Evolutionary conservation across 495 filamentous ascomycete genomes (phyloP), one percentile per base, ranked within the genome.

Genomic region (Staphylotrichum tortipilum): DNA sequence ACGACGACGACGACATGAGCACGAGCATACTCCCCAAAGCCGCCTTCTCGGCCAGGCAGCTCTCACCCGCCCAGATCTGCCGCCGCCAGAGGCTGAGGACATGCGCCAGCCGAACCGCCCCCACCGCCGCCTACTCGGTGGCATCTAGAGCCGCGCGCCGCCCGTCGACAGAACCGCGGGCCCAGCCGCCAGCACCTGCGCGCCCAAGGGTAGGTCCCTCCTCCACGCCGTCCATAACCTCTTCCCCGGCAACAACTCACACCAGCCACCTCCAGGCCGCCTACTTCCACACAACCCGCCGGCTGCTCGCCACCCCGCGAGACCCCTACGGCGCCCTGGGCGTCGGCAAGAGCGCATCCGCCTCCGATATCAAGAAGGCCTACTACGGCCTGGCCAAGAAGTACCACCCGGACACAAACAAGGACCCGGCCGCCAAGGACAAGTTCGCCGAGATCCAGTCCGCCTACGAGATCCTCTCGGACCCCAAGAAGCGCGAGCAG

Each of bases 331-430:
- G 78, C 46, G 71, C 83, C 26, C 81, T 98, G 30, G 92, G 91
- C n/a, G 83, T 98, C 12, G 72, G 74, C 49, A 91, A 87, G 63
- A 73, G 64, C 34, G 87, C 92, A 12, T 84, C 88, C n/a, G 67
- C 86, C 5, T 63, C 80, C 47, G 94, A 96, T 7, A 95, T 98
- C 60, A 98, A 98, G 63, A 97, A 96, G 68, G 91, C 92, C 2
- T 98, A 98, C 73, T 98, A 98, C 66, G 84, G 88, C 45, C 72
- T 95, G 52, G 92, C 92, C n/a, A 97, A 97, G 69, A 97, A 96
- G 63, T 98, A 82, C 63, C 92, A 98, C 59, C 92, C 92, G 7
- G 92, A 98, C 66, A 95, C 92, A 31, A 97, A 95, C 72, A 98
- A 96, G 68, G 92, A 95, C 44, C 62, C 88, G 7, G 73, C 71